Conservation (phyloP, 129 eudicot species). For the Chrysanthemum makinoi region DNA sequence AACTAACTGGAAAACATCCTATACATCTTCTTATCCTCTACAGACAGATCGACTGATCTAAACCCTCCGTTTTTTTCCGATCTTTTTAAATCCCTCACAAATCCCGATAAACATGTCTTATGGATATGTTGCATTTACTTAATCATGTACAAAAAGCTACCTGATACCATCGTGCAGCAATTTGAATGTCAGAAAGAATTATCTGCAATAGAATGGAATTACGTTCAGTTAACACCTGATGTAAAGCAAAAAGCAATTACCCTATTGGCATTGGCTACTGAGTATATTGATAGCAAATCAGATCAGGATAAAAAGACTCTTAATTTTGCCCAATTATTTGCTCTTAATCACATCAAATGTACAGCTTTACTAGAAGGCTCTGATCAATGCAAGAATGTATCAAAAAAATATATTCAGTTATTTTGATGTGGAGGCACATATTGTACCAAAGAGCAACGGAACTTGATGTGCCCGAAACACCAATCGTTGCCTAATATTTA, state of each 20-base stretch:
- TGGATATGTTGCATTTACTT: slow-evolving; percentile 65
- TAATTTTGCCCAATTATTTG: slow-evolving; percentile 40
- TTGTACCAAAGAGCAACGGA: too few species aligned
- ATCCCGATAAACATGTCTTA: slow-evolving; percentile 45
- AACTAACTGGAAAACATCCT: too few species aligned
- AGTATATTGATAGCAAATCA: slow-evolving; percentile 35
- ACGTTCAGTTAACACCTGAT: slow-evolving; percentile 33
- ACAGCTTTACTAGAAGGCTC: slow-evolving; percentile 46
- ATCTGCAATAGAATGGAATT: slow-evolving; percentile 51
- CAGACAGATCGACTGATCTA: slow-evolving; percentile 29
- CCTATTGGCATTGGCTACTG: slow-evolving; percentile 43
- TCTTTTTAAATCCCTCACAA: slow-evolving; percentile 37
- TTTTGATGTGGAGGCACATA: too few species aligned
- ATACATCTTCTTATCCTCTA: slow-evolving; percentile 32
- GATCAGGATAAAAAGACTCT: slow-evolving; percentile 30
- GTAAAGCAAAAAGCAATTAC: slow-evolving; percentile 48
- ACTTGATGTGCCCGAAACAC: too few species aligned
- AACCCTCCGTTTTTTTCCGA: slow-evolving; percentile 33
- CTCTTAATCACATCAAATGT: slow-evolving; percentile 60
- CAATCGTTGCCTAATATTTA: too few species aligned
- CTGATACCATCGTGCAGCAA: slow-evolving; percentile 44
- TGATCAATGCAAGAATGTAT: slow-evolving; percentile 39
- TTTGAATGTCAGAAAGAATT: slow-evolving; percentile 59
- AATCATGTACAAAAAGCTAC: slow-evolving; percentile 54
- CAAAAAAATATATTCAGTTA: slow-evolving; percentile 41